A percentile compares a stretch with the other conserved stretches of the same genome.
These are phyloP conservation scores for Infundibulicybe gibba DNA, from an alignment of 768 basidiomycete species.

Conservation along the genomic window DNA sequence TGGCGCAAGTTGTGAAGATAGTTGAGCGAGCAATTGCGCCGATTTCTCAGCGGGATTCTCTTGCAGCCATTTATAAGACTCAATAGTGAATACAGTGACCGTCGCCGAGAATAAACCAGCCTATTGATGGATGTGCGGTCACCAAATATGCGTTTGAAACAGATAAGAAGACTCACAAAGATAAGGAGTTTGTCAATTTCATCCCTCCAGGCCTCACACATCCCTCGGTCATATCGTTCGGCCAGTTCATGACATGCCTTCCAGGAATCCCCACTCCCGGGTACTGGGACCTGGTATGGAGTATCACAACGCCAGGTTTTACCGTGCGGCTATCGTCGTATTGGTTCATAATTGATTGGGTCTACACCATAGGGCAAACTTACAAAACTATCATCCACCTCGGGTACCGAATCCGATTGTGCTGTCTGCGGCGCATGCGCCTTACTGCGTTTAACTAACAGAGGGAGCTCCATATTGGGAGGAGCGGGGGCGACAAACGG, in stretches of 20 bases:
- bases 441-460: too few species aligned
- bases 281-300: slow-evolving; percentile 8
- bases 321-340: slow-evolving; percentile 1
- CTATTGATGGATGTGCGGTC: not conserved
- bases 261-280: slow-evolving; percentile 13
- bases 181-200: slow-evolving; percentile 18
- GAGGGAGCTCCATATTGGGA: too few species aligned
- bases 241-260: slow-evolving; percentile 12
- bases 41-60: slow-evolving; percentile 6
- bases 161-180: slow-evolving; percentile 15
- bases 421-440: too few species aligned
- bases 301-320: slow-evolving; percentile 9
- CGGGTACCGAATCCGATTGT: too few species aligned
- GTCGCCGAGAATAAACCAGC: slow-evolving; percentile 18
- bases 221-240: slow-evolving; percentile 14
- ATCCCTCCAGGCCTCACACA: slow-evolving; percentile 17
- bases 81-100: slow-evolving; percentile 19
- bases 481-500: too few species aligned
- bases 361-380: too few species aligned
- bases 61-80: slow-evolving; percentile 16
- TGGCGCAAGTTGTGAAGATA: slow-evolving; percentile 6
- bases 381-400: too few species aligned
- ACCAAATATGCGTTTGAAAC: too few species aligned
- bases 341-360: too few species aligned
- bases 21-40: slow-evolving; percentile 7